A percentile compares a stretch with the other conserved stretches of the same genome.
phyloP scores from a whole-genome alignment of 2,329 filamentous ascomycete genomes.

The Phialophora chinensis region DNA sequence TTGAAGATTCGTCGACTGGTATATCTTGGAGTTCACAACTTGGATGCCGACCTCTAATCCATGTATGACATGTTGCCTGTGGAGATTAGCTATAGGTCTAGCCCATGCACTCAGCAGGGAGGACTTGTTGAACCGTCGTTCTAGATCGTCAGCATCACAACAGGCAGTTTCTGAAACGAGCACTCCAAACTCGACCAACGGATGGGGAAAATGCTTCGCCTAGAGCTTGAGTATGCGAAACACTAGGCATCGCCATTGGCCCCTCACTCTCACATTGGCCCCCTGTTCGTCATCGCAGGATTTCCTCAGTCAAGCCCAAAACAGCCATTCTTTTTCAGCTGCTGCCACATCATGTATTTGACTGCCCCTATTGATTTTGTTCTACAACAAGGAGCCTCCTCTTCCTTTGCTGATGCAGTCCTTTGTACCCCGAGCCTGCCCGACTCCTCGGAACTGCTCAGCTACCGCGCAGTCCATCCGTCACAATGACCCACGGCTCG shows the following conservation, averaged over 20 bases:
- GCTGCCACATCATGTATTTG: background rate
- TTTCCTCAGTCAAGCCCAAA: background rate
- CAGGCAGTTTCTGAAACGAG: background rate
- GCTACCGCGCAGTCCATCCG: background rate
- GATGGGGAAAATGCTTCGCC: slow-evolving; percentile 8
- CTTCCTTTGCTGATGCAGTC: background rate
- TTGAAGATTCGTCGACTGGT: background rate
- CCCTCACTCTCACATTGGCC: background rate
- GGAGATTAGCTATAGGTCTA: background rate
- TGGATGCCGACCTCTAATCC: background rate
- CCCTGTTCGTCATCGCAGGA: background rate
- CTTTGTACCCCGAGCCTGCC: background rate
- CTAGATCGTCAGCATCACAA: background rate
- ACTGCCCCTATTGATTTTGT: background rate
- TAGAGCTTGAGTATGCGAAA: background rate
- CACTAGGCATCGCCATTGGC: background rate
- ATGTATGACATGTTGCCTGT: background rate
- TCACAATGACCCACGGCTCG: slow-evolving; percentile 10
- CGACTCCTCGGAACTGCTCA: background rate
- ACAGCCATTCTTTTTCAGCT: background rate
- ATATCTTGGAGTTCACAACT: background rate
- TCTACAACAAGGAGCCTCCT: background rate
- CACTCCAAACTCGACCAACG: background rate
- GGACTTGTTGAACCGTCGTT: too few relatives aligned
- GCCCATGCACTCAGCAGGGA: background rate